Evolutionary conservation across 2,329 filamentous ascomycete genomes (phyloP).

Genomic region (Neofusicoccum ribis): DNA sequence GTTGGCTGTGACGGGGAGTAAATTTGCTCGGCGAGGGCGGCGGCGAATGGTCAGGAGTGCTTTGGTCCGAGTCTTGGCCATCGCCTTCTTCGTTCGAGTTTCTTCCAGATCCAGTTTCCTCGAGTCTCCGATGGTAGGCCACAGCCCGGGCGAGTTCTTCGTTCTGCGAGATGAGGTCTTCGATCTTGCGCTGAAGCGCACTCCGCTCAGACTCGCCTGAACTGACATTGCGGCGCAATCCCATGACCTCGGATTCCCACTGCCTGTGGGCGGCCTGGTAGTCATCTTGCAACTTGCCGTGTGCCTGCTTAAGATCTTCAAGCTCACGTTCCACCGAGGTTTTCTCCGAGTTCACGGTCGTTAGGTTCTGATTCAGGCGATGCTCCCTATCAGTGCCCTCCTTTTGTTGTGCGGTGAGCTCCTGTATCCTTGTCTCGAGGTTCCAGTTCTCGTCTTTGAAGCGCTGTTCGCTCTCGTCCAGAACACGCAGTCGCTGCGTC

Average conservation of each 20-base stretch:
- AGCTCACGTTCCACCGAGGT: constrained; percentile 77
- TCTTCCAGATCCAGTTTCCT: constrained; percentile 62
- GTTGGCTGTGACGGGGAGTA: constrained; percentile 82
- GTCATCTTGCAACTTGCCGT: constrained; percentile 80
- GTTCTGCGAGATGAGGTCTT: constrained; percentile 86
- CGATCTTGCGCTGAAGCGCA: constrained; percentile 79
- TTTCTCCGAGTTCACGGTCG: constrained; percentile 71
- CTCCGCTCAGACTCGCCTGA: constrained; percentile 76
- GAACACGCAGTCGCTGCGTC: constrained; percentile 73
- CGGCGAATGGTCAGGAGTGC: constrained; percentile 85
- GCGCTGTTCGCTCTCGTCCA: constrained; percentile 92
- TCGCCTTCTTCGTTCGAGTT: constrained; percentile 45
- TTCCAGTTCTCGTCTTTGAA: constrained; percentile 99
- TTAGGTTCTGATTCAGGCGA: constrained; percentile 73
- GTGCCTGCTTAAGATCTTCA: constrained; percentile 80
- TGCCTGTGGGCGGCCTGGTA: constrained; percentile 74
- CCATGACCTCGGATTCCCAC: constrained; percentile 84
- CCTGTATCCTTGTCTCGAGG: constrained; percentile 87
- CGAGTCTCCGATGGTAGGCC: constrained; percentile 67
- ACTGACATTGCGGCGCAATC: constrained; percentile 75
- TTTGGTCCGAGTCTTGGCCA: constrained; percentile 57
- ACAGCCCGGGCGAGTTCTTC: constrained; percentile 86
- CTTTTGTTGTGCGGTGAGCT: constrained; percentile 70
- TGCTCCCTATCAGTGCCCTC: constrained; percentile 81
- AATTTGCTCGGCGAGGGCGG: constrained; percentile 88